These are phyloP conservation scores for Dentiscutata heterogama DNA, from an alignment of 371 early-diverging fungal genomes.

Conservation along the genomic window DNA sequence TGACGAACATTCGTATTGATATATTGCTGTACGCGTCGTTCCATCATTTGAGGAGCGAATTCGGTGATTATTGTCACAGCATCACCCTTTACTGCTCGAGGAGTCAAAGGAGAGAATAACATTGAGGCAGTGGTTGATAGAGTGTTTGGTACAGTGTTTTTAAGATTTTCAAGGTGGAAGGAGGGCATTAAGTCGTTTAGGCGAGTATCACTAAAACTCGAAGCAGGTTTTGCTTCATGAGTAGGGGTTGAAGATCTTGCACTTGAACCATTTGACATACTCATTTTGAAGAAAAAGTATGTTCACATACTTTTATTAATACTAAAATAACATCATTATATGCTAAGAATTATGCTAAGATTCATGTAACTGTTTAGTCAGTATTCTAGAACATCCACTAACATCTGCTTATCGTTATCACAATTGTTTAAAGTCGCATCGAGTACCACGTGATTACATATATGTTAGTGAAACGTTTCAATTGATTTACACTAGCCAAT, in stretches of 20 bases:
- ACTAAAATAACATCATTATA: background rate
- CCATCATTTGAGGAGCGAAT: constrained; percentile 56
- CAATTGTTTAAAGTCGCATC: too few species aligned
- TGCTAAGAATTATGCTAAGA: background rate
- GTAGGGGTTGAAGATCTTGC: background rate
- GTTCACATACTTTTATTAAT: background rate
- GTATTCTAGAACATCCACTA: background rate
- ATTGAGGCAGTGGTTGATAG: constrained; percentile 54
- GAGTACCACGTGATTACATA: too few species aligned
- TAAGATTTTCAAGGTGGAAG: constrained; percentile 25
- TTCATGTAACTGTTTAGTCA: too few species aligned
- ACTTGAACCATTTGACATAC: background rate
- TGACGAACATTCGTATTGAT: constrained; percentile 49
- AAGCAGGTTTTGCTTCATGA: background rate
- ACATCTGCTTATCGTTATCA: too few species aligned
- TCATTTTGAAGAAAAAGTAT: background rate
- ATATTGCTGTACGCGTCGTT: constrained; percentile 49
- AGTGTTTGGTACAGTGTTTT: constrained; percentile 44
- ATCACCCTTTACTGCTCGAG: constrained; percentile 56
- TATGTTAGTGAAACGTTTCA: too few species aligned
- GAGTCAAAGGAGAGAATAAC: constrained; percentile 54
- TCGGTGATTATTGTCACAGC: constrained; percentile 52
- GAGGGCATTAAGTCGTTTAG: constrained; percentile 39
- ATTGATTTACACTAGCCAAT: too few species aligned
- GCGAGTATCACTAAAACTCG: background rate